Evolutionary conservation across 495 filamentous ascomycete genomes (phyloP), one percentile per base, ranked within the genome.

Genomic region (Emericellopsis terricola): DNA sequence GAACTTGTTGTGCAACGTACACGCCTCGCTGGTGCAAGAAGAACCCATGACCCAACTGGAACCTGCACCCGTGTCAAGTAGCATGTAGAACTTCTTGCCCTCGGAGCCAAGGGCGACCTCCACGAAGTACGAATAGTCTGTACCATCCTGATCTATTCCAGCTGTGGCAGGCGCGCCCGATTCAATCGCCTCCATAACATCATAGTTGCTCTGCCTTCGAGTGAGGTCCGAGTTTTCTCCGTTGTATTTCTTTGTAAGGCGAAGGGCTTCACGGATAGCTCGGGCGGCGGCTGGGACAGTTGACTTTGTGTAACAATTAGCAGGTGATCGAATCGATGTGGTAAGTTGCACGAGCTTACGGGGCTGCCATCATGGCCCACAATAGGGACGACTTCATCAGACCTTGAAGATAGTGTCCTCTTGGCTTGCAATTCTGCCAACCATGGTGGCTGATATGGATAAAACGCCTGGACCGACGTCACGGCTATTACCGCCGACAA

Each of bases 41-140:
- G 70, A 55, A 15, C 68, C 64, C 60, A 83, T 83, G 17, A 89
- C 65, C 82, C 82, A 92, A 8, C 72, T 79, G 44, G 74, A 76
- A 15, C 71, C 67, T 7, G 79, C 76, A 15, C 81, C 82, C 11
- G 80, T 81, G 48, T 92, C 83, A 19, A 92, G 45, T 26, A 83
- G 64, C 64, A 92, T 69, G 52, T 72, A 73, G 48, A 85, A 59
- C 5, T 65, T 52, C 40, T 76, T 69, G 24, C 62, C 53, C 19
- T 65, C 48, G 0, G 78, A 73, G 27, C 83, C 83, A 30, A 89
- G 60, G 27, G 57, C 47, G n/a, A 78, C 67, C 21, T 68, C 49
- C 15, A 72, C 50, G 44, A 92, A 83, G 59, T 92, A 92, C 5
- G 77, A 77, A 38, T 66, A 76, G 52, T 89, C 81, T 18, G 64